Conservation (phyloP, 2,329 filamentous ascomycete genomes). For the Aspergillus luchuensis region DNA sequence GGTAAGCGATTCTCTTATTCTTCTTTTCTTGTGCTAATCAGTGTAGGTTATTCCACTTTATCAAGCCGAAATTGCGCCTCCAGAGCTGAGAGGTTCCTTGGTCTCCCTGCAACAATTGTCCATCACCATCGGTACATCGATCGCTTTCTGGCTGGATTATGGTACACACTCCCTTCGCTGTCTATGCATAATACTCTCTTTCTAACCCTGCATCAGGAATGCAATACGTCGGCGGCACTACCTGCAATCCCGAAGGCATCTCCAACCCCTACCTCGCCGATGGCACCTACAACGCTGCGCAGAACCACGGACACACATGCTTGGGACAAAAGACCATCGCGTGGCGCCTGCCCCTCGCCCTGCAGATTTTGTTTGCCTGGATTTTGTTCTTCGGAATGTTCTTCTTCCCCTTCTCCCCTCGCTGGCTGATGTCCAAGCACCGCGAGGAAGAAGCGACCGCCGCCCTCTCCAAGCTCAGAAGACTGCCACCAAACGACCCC, state of each 20-base stretch:
- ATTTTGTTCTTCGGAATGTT: constrained; percentile 72
- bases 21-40: not conserved
- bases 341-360: constrained; percentile 50
- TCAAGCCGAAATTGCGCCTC: constrained; percentile 53
- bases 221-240: constrained; percentile 60
- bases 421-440: constrained; percentile 72
- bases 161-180: not conserved
- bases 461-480: constrained; percentile 66
- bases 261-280: constrained; percentile 10
- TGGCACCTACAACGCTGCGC: constrained; percentile 11
- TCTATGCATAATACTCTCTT: not conserved
- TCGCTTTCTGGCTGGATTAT: constrained; percentile 15
- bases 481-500: constrained; percentile 63
- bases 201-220: constrained; percentile 6
- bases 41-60: constrained; percentile 31
- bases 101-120: constrained; percentile 67
- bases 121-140: constrained; percentile 55
- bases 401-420: constrained; percentile 77
- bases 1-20: not conserved
- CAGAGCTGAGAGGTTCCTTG: constrained; percentile 67
- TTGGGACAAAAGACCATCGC: constrained; percentile 59
- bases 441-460: constrained; percentile 68
- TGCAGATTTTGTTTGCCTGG: constrained; percentile 64
- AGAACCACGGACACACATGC: constrained; percentile 12
- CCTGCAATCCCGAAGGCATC: constrained; percentile 17